Conservation (phyloP, 805 yeast genomes). For the Zygosaccharomyces pseudorouxii region DNA sequence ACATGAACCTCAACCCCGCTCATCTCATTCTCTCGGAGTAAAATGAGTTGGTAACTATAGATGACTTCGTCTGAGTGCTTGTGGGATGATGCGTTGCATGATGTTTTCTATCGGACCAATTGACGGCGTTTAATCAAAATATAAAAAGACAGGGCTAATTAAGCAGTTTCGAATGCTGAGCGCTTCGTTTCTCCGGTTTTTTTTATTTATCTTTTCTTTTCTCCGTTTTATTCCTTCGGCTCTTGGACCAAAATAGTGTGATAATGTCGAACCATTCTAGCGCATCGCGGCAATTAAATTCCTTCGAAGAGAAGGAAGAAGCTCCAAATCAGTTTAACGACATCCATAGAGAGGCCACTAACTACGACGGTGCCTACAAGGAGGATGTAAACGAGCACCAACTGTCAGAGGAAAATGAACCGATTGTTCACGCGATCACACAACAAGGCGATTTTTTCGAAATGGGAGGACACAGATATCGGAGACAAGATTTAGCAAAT, state of each 20-base stretch:
- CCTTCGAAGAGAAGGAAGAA: background rate
- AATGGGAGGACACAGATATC: constrained; percentile 41
- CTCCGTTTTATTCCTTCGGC: no score
- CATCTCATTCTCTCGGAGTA: no score
- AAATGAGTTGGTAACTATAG: no score
- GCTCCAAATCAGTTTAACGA: background rate
- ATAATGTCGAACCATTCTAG: background rate
- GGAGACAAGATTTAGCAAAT: constrained; percentile 50
- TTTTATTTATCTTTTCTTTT: no score
- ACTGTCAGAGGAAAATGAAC: background rate
- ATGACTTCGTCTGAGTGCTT: background rate
- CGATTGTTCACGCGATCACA: constrained; percentile 23
- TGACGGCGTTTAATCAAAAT: background rate
- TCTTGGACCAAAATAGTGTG: no score
- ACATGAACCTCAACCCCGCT: background rate
- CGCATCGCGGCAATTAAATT: background rate
- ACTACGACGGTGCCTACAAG: background rate
- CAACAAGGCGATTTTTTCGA: constrained; percentile 38
- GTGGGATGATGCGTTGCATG: background rate
- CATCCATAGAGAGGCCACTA: background rate
- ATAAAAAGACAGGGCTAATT: background rate
- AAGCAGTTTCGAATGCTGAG: background rate
- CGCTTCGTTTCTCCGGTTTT: background rate
- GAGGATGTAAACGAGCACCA: background rate
- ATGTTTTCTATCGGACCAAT: background rate